These are phyloP conservation scores for Gelatoporia subvermispora DNA, from an alignment of 768 basidiomycete genomes.

Conservation along the genomic window DNA sequence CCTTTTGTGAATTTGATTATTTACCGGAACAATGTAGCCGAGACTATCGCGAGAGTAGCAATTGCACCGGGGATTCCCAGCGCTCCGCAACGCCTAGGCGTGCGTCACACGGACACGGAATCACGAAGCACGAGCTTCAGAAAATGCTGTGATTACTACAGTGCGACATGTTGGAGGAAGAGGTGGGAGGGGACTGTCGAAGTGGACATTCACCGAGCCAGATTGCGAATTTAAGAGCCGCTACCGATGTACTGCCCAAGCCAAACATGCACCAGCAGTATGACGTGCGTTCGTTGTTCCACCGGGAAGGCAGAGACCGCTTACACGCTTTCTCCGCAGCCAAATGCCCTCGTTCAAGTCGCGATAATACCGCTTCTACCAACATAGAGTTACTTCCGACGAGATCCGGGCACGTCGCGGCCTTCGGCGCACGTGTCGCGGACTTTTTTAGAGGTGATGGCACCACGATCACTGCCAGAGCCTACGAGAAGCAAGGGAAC, in stretches of 20 bases:
- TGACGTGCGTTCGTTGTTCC: background rate
- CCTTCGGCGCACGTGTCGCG: too few species aligned
- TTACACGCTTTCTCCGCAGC: background rate
- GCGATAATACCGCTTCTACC: background rate
- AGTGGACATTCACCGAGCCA: background rate
- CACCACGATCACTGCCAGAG: too few species aligned
- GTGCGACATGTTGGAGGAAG: conserved; percentile 6
- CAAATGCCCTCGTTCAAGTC: background rate
- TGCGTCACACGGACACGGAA: conserved; percentile 42
- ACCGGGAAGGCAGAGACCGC: background rate
- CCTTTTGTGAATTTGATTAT: background rate
- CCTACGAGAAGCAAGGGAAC: too few species aligned
- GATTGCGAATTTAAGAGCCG: background rate
- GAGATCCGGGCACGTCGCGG: too few species aligned
- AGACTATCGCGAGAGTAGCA: too few species aligned
- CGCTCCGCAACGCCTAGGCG: conserved; percentile 46
- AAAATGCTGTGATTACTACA: conserved; percentile 6
- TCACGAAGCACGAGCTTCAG: conserved; percentile 6
- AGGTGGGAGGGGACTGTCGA: conserved; percentile 2
- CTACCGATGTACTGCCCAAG: background rate
- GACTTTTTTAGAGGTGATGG: too few species aligned
- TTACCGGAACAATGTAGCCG: background rate
- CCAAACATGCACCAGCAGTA: background rate
- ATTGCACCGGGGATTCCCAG: background rate
- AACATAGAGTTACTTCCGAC: background rate